phyloP scores from a whole-genome alignment of 1,284 basidiomycete species.

The Peniophora sp. region DNA sequence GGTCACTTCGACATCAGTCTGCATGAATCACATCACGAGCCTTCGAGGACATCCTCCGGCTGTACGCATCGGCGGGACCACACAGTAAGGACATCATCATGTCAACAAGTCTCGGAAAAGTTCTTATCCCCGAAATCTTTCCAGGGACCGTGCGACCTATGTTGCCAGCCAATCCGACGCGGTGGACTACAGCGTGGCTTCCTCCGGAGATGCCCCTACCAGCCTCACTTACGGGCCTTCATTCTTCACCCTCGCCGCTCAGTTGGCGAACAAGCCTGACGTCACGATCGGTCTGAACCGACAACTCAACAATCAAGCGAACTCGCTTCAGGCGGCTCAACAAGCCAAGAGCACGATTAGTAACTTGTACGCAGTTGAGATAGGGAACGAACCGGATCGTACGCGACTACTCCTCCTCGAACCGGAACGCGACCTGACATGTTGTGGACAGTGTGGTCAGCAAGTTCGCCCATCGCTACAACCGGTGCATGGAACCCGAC shows the following conservation, averaged over 20 bases:
- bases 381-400: conserved; percentile 40
- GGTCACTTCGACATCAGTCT: conserved; percentile 27
- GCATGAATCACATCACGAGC: conserved; percentile 26
- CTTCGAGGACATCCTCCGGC: conserved; percentile 29
- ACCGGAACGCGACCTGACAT: not conserved
- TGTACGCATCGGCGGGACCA: conserved; percentile 35
- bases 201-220: conserved; percentile 28
- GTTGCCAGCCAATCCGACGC: conserved; percentile 22
- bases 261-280: conserved; percentile 21
- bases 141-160: conserved; percentile 34
- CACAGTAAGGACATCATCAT: conserved; percentile 23
- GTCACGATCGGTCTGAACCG: conserved; percentile 35
- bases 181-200: conserved; percentile 32
- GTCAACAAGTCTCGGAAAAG: not conserved
- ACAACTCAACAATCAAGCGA: conserved; percentile 30
- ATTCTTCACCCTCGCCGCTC: conserved; percentile 28
- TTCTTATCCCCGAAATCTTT: not conserved
- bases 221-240: conserved; percentile 32
- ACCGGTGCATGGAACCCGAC: conserved; percentile 25
- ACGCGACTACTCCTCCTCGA: conserved; percentile 8
- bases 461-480: conserved; percentile 23
- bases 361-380: conserved; percentile 31
- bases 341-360: conserved; percentile 24
- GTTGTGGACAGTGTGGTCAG: conserved; percentile 19
- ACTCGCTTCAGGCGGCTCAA: conserved; percentile 27